These are phyloP conservation scores for Lodderomyces beijingensis DNA, from an alignment of 1,139 yeast genomes.

Conservation along the genomic window DNA sequence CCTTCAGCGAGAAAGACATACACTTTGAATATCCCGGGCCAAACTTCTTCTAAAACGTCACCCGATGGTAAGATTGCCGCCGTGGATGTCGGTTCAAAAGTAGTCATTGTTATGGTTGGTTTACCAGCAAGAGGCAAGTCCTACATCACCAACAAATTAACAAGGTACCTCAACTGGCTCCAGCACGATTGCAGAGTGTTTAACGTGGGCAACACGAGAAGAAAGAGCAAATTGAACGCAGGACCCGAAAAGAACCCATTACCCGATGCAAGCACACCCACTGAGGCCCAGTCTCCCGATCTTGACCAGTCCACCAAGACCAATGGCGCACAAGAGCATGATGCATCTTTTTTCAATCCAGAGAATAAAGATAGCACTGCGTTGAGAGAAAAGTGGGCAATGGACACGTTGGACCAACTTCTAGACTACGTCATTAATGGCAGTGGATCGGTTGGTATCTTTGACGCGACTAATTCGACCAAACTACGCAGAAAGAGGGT, in stretches of 20 bases:
- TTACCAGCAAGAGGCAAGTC: slow-evolving; percentile 91
- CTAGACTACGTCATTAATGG: slow-evolving; percentile 77
- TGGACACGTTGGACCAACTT: slow-evolving; percentile 84
- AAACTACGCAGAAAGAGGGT: slow-evolving; percentile 66
- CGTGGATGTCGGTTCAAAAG: slow-evolving; percentile 69
- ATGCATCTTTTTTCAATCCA: slow-evolving; percentile 85
- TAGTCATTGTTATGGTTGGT: slow-evolving; percentile 94
- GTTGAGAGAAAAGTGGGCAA: slow-evolving; percentile 91
- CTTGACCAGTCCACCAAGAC: slow-evolving; percentile 9
- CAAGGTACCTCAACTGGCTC: slow-evolving; percentile 85
- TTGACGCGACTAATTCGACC: slow-evolving; percentile 94
- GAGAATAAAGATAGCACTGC: slow-evolving; percentile 61
- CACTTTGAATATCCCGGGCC: slow-evolving; percentile 89
- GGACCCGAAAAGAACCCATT: slow-evolving; percentile 74
- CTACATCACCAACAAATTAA: slow-evolving; percentile 83
- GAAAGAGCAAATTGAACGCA: slow-evolving; percentile 60
- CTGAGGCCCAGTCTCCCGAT: slow-evolving; percentile 10
- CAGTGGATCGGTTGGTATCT: slow-evolving; percentile 87
- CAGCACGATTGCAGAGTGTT: slow-evolving; percentile 88
- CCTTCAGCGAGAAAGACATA: slow-evolving; percentile 55
- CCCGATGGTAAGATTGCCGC: slow-evolving; percentile 82
- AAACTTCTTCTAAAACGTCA: slow-evolving; percentile 74
- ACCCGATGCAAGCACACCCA: slow-evolving; percentile 53
- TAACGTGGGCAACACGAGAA: slow-evolving; percentile 90
- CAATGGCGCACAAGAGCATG: slow-evolving; percentile 34